Percentiles rank a stretch among this genome's conserved stretches.
phyloP scores from a whole-genome alignment of 495 filamentous ascomycete species.

The Apodospora peruviana region DNA sequence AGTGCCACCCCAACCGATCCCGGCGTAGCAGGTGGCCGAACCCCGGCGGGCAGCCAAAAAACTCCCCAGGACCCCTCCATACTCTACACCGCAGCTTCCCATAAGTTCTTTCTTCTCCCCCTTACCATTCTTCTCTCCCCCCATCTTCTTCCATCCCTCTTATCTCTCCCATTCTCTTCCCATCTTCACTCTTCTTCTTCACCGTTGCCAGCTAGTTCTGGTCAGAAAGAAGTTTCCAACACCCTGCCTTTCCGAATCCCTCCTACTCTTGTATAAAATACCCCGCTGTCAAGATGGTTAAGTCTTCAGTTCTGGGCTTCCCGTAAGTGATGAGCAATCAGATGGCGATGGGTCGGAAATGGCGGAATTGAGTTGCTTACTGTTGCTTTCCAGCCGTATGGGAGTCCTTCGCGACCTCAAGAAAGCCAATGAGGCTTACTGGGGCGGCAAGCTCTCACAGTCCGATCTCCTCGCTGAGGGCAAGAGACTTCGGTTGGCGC shows the following conservation, averaged over 20 bases:
- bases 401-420: constrained; percentile 97
- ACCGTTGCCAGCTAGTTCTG: too few species aligned
- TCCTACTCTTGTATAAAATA: constrained; percentile 4
- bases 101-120: constrained; percentile 8
- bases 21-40: background rate
- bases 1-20: background rate
- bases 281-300: constrained; percentile 60
- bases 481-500: constrained; percentile 89
- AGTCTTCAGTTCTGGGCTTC: constrained; percentile 48
- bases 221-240: too few species aligned
- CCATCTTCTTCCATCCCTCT: constrained; percentile 3
- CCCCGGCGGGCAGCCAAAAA: too few species aligned
- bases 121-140: constrained; percentile 9
- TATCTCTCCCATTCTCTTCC: constrained; percentile 8
- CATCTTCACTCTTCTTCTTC: constrained; percentile 7
- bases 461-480: constrained; percentile 85
- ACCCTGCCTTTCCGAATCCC: constrained; percentile 3
- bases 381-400: constrained; percentile 56
- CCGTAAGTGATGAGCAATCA: constrained; percentile 20
- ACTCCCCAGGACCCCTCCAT: too few species aligned
- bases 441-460: constrained; percentile 87
- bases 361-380: constrained; percentile 63
- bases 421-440: constrained; percentile 98
- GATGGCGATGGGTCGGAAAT: constrained; percentile 20
- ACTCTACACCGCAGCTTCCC: constrained; percentile 5